Base-by-base conservation (phyloP, 306 rosid species). In the Echinosophora koreensis region DNA sequence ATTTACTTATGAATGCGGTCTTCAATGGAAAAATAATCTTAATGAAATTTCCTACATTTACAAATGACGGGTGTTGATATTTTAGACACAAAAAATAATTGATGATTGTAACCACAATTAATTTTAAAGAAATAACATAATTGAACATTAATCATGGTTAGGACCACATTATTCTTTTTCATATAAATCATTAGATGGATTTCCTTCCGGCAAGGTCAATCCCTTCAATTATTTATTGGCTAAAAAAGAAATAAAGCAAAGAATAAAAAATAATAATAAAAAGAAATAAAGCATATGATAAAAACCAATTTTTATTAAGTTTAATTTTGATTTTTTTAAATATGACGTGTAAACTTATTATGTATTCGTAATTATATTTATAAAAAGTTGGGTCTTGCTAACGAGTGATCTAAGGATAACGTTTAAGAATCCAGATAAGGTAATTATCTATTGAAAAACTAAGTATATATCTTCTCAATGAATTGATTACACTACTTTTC, bases 1-100 rank as follows among this genome's bases (percentile, higher is more conserved):
- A 5, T 66, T 35, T 41, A 17, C 6, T 39, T n/a, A 76, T 55
- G 18, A 49, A 42, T 77, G 66, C 37, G 38, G 37, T 66, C 58
- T 65, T 76, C 56, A 51, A 51, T 28, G 27, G 50, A 74, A 10
- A 5, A 18, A 32, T 14, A 44, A 38, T 22, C 14, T 12, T 6
- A 1, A 28, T 32, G 46, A 38, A 34, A 62, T 49, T 34, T 49
- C 35, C 27, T 5, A 5, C 58, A 8, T n/a, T 18, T 15, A 44
- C 8, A 46, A 74, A 54, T 71, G 5, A 3, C 10, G 52, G 22
- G 15, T 37, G 10, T 54, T 27, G 11, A 54, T 4, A 74, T 27
- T 52, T 52, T 38, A 71, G 51, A 15, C 35, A 16, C 62, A 61
- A 13, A 6, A 6, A 46, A 42, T 58, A 51, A 32, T 61, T 44